Evolutionary conservation across 2,329 filamentous ascomycete species (phyloP).

Genomic region (Blastomyces gilchristii): DNA sequence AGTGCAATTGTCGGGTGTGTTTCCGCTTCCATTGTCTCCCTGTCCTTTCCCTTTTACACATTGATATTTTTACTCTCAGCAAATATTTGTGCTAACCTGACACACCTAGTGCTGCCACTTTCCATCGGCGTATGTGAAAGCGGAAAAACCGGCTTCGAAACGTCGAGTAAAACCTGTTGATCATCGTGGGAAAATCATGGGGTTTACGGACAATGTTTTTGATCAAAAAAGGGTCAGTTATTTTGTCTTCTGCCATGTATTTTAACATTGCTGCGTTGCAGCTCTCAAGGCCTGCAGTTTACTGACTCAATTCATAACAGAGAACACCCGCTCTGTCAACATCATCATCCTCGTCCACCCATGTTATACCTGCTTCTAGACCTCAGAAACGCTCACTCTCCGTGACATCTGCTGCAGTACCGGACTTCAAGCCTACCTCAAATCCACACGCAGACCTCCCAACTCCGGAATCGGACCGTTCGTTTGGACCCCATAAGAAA

Average conservation of each 20-base stretch:
- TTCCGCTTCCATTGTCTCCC: not conserved
- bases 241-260: not conserved
- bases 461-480: slow-evolving; percentile 7
- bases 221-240: slow-evolving; percentile 25
- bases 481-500: slow-evolving; percentile 1
- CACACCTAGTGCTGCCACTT: slow-evolving; percentile 26
- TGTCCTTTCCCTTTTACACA: not conserved
- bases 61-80: not conserved
- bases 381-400: slow-evolving; percentile 13
- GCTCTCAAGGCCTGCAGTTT: not conserved
- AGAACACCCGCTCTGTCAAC: slow-evolving; percentile 10
- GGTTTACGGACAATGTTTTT: slow-evolving; percentile 31
- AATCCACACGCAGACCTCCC: slow-evolving; percentile 3
- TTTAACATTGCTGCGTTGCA: not conserved
- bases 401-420: not conserved
- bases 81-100: slow-evolving; percentile 1
- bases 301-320: slow-evolving; percentile 6
- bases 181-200: slow-evolving; percentile 25
- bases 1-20: slow-evolving; percentile 26
- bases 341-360: slow-evolving; percentile 5
- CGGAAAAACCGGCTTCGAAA: slow-evolving; percentile 26
- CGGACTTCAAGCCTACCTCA: not conserved
- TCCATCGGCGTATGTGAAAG: slow-evolving; percentile 24
- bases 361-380: slow-evolving; percentile 8
- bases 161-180: slow-evolving; percentile 26